phyloP scores from a whole-genome alignment of 495 filamentous ascomycete genomes.

The Lophiotrema nucula region DNA sequence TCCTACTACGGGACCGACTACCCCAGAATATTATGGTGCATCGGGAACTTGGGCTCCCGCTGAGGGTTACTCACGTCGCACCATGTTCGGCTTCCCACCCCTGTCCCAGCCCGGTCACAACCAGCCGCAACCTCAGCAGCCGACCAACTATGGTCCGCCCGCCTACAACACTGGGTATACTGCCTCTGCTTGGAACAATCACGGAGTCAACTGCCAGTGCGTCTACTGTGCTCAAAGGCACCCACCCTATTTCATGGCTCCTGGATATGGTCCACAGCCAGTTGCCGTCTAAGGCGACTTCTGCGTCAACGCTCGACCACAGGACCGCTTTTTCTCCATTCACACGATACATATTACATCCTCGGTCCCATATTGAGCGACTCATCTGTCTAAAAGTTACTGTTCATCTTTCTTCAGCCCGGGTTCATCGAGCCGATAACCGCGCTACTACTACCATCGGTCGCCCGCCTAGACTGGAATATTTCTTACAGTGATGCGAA shows the following conservation, averaged over 20 bases:
- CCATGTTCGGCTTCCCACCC: conserved; percentile 40
- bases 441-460: too few relatives aligned
- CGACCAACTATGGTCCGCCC: conserved; percentile 30
- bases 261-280: conserved; percentile 50
- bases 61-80: conserved; percentile 38
- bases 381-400: conserved; percentile 31
- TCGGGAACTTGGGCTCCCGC: conserved; percentile 46
- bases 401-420: too few relatives aligned
- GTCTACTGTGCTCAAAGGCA: conserved; percentile 62
- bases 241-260: conserved; percentile 63
- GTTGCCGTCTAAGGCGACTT: conserved; percentile 52
- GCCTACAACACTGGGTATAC: conserved; percentile 33
- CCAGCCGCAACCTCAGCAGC: conserved; percentile 31
- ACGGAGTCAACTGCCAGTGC: conserved; percentile 66
- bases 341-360: conserved; percentile 25
- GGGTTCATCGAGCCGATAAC: too few relatives aligned
- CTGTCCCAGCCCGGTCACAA: conserved; percentile 31
- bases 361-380: conserved; percentile 18
- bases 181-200: conserved; percentile 36
- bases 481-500: too few relatives aligned
- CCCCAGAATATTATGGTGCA: conserved; percentile 45
- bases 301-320: background rate
- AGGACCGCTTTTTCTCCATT: conserved; percentile 2
- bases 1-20: conserved; percentile 62
- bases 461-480: too few relatives aligned